Percentiles rank a stretch among this genome's conserved stretches.
Evolutionary conservation across 176 grass and related monocot species (phyloP).

Genomic region (Paspalum vaginatum): DNA sequence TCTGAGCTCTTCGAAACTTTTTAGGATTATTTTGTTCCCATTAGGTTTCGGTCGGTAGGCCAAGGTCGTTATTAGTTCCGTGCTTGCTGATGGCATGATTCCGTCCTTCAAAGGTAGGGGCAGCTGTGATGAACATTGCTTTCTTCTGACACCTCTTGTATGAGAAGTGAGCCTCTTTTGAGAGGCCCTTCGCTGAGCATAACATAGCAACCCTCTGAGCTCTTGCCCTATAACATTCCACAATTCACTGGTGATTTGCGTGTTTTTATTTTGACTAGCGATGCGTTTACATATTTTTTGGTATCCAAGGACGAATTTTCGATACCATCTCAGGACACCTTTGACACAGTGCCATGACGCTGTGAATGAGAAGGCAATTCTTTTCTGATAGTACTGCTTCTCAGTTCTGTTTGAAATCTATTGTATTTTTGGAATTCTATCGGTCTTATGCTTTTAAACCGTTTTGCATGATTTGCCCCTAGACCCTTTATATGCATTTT

Average conservation of each 20-base stretch:
- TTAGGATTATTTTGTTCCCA: no score
- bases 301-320: slow-evolving; percentile 52
- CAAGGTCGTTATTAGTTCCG: no score
- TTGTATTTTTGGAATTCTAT: no score
- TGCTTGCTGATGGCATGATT: neutral
- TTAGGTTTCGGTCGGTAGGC: no score
- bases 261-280: neutral
- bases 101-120: neutral
- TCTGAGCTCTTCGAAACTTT: slow-evolving; percentile 52
- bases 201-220: slow-evolving; percentile 60
- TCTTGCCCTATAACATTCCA: neutral
- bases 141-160: slow-evolving; percentile 83
- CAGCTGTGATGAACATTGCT: slow-evolving; percentile 59
- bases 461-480: no score
- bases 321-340: slow-evolving; percentile 87
- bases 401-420: neutral
- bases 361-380: slow-evolving; percentile 76
- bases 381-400: slow-evolving; percentile 58
- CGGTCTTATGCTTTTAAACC: no score
- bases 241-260: no score
- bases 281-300: neutral
- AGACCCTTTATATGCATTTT: no score
- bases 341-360: slow-evolving; percentile 46
- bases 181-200: slow-evolving; percentile 58
- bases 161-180: slow-evolving; percentile 43